Evolutionary conservation across 768 basidiomycete genomes (phyloP).

Genomic region (Plicaturopsis crispa): DNA sequence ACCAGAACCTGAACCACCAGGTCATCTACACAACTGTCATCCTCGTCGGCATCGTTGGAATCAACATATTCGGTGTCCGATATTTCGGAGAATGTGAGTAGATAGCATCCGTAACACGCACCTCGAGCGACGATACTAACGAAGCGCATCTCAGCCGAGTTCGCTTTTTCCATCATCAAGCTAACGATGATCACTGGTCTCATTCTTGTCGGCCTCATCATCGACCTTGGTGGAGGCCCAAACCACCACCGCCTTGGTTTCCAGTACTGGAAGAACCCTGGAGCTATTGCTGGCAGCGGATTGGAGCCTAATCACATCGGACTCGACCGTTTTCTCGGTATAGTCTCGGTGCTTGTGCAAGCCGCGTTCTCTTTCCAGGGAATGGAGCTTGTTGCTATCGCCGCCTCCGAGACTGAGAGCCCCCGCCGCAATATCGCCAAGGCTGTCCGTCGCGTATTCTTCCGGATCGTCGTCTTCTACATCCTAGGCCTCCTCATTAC

Average conservation of each 20-base stretch:
- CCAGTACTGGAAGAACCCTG: conserved; percentile 73
- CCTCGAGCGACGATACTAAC: conserved; percentile 1
- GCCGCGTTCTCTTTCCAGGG: conserved; percentile 26
- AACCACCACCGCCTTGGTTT: conserved; percentile 60
- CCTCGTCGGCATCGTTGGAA: conserved; percentile 45
- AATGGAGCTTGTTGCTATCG: conserved; percentile 26
- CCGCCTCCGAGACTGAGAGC: conserved; percentile 70
- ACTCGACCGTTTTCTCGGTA: conserved; percentile 33
- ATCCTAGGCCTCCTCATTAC: conserved; percentile 66
- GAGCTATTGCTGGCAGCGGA: conserved; percentile 44
- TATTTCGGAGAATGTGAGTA: conserved; percentile 58
- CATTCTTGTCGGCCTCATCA: conserved; percentile 53
- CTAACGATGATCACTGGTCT: conserved; percentile 57
- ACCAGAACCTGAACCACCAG: conserved; percentile 33
- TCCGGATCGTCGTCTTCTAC: conserved; percentile 78
- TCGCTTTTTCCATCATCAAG: conserved; percentile 60
- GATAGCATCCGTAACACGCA: neutral
- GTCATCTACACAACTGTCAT: conserved; percentile 53
- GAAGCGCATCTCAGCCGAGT: conserved; percentile 39
- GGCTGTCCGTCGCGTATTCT: conserved; percentile 72
- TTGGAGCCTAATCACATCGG: conserved; percentile 35
- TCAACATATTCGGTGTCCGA: conserved; percentile 70
- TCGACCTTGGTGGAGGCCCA: conserved; percentile 78
- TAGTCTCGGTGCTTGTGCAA: conserved; percentile 36
- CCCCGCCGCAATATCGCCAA: conserved; percentile 76